Conservation (phyloP, 169 alveolate species). For the Cryptosporidium ubiquitum region DNA sequence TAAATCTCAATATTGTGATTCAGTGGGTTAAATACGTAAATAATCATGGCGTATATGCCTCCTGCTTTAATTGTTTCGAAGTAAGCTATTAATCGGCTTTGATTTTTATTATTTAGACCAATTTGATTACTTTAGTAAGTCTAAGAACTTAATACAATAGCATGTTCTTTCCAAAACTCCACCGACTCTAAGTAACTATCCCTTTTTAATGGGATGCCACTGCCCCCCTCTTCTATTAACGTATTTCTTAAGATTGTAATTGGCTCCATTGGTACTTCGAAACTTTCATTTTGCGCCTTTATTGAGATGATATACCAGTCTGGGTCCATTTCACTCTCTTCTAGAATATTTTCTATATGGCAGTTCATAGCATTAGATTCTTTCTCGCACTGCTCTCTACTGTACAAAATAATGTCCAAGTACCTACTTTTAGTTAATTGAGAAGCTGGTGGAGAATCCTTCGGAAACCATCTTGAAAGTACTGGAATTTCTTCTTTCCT, state of each 20-base stretch:
- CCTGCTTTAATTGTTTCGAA: background rate
- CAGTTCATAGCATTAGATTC: slow-evolving; percentile 83
- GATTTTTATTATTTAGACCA: background rate
- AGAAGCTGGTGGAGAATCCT: slow-evolving; percentile 53
- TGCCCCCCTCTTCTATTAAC: slow-evolving; percentile 96
- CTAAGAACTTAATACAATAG: slow-evolving; percentile 76
- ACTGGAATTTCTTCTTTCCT: slow-evolving; percentile 96
- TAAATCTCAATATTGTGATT: slow-evolving; percentile 6
- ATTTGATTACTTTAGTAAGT: background rate
- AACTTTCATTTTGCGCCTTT: slow-evolving; percentile 86
- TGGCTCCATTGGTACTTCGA: slow-evolving; percentile 97
- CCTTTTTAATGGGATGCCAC: slow-evolving; percentile 95
- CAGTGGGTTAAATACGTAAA: slow-evolving; percentile 46
- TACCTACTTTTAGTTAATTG: slow-evolving; percentile 84
- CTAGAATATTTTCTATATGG: slow-evolving; percentile 27
- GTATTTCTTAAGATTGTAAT: slow-evolving; percentile 97
- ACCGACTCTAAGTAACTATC: slow-evolving; percentile 92
- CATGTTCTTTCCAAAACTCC: slow-evolving; percentile 95
- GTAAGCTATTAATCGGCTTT: background rate
- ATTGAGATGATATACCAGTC: slow-evolving; percentile 91
- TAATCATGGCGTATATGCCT: slow-evolving; percentile 44
- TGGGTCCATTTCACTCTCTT: slow-evolving; percentile 79
- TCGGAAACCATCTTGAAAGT: slow-evolving; percentile 93
- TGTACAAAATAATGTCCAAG: slow-evolving; percentile 94
- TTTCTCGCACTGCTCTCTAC: slow-evolving; percentile 93